These are phyloP conservation scores for Yueomyces sp. DNA, from an alignment of 1,139 yeast species.

Conservation along the genomic window DNA sequence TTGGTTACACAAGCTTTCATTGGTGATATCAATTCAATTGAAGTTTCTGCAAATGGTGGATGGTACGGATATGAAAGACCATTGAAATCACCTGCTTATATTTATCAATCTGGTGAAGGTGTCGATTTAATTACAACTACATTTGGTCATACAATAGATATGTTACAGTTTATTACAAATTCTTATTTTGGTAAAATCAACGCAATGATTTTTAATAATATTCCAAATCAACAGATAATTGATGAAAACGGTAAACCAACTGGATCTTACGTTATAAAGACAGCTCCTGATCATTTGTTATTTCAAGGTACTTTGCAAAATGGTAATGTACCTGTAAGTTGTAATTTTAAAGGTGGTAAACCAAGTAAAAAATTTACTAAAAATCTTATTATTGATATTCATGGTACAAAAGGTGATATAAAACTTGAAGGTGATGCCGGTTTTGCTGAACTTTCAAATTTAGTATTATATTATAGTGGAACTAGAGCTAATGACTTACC, in stretches of 20 bases:
- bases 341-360: slow-evolving; percentile 20
- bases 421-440: slow-evolving; percentile 23
- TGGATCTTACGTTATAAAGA: slow-evolving; percentile 10
- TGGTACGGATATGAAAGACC: slow-evolving; percentile 21
- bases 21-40: slow-evolving; percentile 18
- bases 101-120: slow-evolving; percentile 16
- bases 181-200: slow-evolving; percentile 16
- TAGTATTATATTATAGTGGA: slow-evolving; percentile 20
- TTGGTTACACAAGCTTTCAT: slow-evolving; percentile 16
- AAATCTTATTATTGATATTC: slow-evolving; percentile 19
- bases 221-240: slow-evolving; percentile 14
- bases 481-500: slow-evolving; percentile 8
- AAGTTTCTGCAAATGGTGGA: slow-evolving; percentile 18
- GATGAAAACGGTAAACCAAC: slow-evolving; percentile 13
- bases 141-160: slow-evolving; percentile 19
- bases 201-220: slow-evolving; percentile 18
- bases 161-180: slow-evolving; percentile 17
- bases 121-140: slow-evolving; percentile 16
- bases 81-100: slow-evolving; percentile 12
- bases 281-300: slow-evolving; percentile 18
- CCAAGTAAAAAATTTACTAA: slow-evolving; percentile 21
- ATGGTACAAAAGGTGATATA: slow-evolving; percentile 22
- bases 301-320: slow-evolving; percentile 16
- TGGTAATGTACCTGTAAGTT: slow-evolving; percentile 19
- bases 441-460: slow-evolving; percentile 20